Conservation (phyloP, 2,329 filamentous ascomycete species). For the Penicillium sp. region DNA sequence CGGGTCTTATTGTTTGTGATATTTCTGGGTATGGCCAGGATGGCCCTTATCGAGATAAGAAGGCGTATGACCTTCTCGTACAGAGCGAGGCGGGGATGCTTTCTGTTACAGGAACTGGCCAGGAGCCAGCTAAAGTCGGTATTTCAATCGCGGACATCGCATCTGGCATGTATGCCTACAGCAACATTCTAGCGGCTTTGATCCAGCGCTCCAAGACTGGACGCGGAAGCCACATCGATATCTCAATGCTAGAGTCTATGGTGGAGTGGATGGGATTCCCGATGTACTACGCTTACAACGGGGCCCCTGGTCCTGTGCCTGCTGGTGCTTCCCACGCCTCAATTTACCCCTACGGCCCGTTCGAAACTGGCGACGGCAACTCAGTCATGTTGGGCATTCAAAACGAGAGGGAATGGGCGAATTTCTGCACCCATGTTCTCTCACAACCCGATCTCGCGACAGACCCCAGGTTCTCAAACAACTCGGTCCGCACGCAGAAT, state of each 20-base stretch:
- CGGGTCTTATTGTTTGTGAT: constrained; percentile 58
- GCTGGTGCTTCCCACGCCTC: constrained; percentile 59
- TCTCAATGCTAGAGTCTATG: constrained; percentile 65
- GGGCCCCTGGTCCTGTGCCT: constrained; percentile 48
- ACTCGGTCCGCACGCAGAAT: constrained; percentile 53
- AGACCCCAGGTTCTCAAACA: constrained; percentile 56
- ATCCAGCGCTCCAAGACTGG: constrained; percentile 53
- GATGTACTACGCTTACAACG: constrained; percentile 58
- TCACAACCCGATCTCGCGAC: constrained; percentile 47
- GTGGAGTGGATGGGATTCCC: constrained; percentile 65
- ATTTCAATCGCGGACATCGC: constrained; percentile 62
- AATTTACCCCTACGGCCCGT: constrained; percentile 63
- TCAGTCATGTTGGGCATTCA: constrained; percentile 63
- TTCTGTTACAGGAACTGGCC: constrained; percentile 54
- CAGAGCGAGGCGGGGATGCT: constrained; percentile 61
- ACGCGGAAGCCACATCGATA: constrained; percentile 56
- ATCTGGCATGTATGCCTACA: constrained; percentile 59
- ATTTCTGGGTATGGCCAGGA: constrained; percentile 60
- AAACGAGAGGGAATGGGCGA: constrained; percentile 62
- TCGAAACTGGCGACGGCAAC: constrained; percentile 53
- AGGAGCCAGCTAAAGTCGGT: constrained; percentile 56
- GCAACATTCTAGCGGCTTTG: constrained; percentile 57
- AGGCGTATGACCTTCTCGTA: constrained; percentile 61
- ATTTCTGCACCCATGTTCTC: constrained; percentile 55
- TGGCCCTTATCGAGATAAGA: constrained; percentile 59